phyloP scores from a whole-genome alignment of 768 basidiomycete genomes.

The Sporobolomyces phaffii region DNA sequence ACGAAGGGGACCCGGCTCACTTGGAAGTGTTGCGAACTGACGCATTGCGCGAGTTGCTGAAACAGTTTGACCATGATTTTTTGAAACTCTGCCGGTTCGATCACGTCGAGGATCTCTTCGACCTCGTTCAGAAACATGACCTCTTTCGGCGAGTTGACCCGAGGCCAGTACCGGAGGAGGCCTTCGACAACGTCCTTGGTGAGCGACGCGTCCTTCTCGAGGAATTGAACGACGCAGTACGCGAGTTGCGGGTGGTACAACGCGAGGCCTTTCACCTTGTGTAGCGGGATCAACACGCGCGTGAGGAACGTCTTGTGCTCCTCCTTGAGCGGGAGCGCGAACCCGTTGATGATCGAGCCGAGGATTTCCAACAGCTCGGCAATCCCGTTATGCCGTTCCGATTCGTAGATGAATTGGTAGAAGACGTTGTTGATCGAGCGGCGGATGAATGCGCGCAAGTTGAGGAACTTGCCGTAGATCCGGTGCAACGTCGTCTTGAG shows the following conservation, averaged over 20 bases:
- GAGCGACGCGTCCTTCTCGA: constrained; percentile 87
- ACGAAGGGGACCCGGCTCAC: constrained; percentile 38
- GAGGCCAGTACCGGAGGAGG: constrained; percentile 95
- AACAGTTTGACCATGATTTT: constrained; percentile 91
- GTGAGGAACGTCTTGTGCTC: constrained; percentile 98
- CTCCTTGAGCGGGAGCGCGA: constrained; percentile 93
- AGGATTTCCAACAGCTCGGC: constrained; percentile 96
- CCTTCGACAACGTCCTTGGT: constrained; percentile 96
- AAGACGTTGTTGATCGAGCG: constrained; percentile 99
- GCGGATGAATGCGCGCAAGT: constrained; percentile 94
- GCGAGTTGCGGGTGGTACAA: constrained; percentile 98
- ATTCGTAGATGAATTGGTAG: constrained; percentile 98
- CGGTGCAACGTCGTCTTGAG: constrained; percentile 97
- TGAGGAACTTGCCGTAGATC: constrained; percentile 99
- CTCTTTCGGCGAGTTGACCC: constrained; percentile 98
- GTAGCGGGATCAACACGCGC: constrained; percentile 84
- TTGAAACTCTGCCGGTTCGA: constrained; percentile 89
- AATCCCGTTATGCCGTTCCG: constrained; percentile 97
- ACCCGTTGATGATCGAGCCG: constrained; percentile 99
- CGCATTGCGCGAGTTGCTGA: constrained; percentile 88
- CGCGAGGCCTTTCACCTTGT: constrained; percentile 94
- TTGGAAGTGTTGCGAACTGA: constrained; percentile 99
- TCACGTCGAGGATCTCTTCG: constrained; percentile 96
- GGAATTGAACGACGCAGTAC: constrained; percentile 97
- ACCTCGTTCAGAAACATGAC: constrained; percentile 99